Base-by-base conservation (phyloP, 2,329 filamentous ascomycete species). In the Xylaria sp. region DNA sequence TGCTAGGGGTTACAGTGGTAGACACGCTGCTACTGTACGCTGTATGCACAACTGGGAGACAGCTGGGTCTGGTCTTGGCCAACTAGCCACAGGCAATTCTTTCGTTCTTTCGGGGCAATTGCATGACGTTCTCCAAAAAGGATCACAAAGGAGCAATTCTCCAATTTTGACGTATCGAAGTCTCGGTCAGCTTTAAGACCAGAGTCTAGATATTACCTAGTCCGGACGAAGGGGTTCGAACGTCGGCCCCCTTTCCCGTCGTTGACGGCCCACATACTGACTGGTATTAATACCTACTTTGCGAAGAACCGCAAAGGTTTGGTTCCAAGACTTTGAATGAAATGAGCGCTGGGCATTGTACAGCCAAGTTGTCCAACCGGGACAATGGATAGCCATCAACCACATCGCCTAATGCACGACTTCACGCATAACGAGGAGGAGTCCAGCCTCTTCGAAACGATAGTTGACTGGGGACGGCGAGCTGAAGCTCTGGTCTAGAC, bases 121-220 rank as follows among this genome's bases (percentile, higher is more conserved):
- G 19, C 59, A 61, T 47, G 30, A 39, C 21, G 19, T 45, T 48
- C 51, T 42, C 51, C 42, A 45, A 50, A 36, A 36, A 9, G 36
- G 27, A 42, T 48, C 47, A 54, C 48, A 21, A 34, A 53, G 47
- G 32, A 55, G 27, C 12, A 21, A 57, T 57, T 36, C 57, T 51
- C 64, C 59, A 58, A 36, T 42, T 55, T 48, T 34, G 21, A 21
- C 30, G 24, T 14, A 47, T 24, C 62, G 27, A 62, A 57, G 54
- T 53, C 47, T 58, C 53, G 45, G 50, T 54, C 32, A 42, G 39
- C 32, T 34, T 54, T 42, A 54, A 47, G 55, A 55, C 42, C 39
- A n/a, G 8, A 36, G 14, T 55, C 32, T 12, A 34, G 27, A 55
- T 34, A 57, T 60, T 39, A 17, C 19, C 53, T 8, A 53, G 56